These are phyloP conservation scores for Coleophoma eucalyptorum DNA, from an alignment of 2,329 filamentous ascomycete species.

Conservation along the genomic window DNA sequence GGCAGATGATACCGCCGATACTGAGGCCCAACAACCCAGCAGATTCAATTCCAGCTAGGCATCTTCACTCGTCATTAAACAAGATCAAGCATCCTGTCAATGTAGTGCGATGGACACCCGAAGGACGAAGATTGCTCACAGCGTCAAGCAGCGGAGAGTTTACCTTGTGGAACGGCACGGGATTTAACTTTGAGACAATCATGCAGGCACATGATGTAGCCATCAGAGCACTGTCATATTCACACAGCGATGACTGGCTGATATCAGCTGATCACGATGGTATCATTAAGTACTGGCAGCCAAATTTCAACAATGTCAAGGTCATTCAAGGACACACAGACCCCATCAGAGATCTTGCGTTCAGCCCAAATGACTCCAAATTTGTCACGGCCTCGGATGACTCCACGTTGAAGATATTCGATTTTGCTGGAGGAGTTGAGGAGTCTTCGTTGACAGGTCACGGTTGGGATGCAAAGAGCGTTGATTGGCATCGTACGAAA, in stretches of 20 bases:
- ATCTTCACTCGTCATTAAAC: slow-evolving; percentile 96
- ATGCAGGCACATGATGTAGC: slow-evolving; percentile 95
- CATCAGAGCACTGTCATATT: slow-evolving; percentile 80
- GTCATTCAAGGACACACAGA: slow-evolving; percentile 88
- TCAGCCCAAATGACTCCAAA: slow-evolving; percentile 90
- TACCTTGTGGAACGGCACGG: slow-evolving; percentile 97
- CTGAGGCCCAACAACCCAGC: slow-evolving; percentile 71
- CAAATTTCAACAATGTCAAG: slow-evolving; percentile 98
- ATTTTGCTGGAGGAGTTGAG: slow-evolving; percentile 82
- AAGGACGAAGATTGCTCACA: slow-evolving; percentile 85
- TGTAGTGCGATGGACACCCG: slow-evolving; percentile 95
- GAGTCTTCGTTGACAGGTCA: slow-evolving; percentile 88
- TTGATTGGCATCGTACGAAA: slow-evolving; percentile 96
- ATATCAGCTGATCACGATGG: slow-evolving; percentile 94
- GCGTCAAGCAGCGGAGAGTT: slow-evolving; percentile 97
- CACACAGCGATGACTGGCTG: slow-evolving; percentile 95
- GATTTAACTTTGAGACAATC: slow-evolving; percentile 99
- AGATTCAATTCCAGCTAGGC: slow-evolving; percentile 89
- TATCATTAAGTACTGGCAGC: slow-evolving; percentile 97
- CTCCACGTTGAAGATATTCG: slow-evolving; percentile 89
- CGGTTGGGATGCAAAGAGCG: slow-evolving; percentile 95
- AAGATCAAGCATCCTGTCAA: slow-evolving; percentile 98
- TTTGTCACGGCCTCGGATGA: slow-evolving; percentile 97
- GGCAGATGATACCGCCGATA: slow-evolving; percentile 79
- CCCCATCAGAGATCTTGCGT: slow-evolving; percentile 85